Conservation (phyloP, 108 stramenopile genomes). For the Fistulifera pelliculosa region DNA sequence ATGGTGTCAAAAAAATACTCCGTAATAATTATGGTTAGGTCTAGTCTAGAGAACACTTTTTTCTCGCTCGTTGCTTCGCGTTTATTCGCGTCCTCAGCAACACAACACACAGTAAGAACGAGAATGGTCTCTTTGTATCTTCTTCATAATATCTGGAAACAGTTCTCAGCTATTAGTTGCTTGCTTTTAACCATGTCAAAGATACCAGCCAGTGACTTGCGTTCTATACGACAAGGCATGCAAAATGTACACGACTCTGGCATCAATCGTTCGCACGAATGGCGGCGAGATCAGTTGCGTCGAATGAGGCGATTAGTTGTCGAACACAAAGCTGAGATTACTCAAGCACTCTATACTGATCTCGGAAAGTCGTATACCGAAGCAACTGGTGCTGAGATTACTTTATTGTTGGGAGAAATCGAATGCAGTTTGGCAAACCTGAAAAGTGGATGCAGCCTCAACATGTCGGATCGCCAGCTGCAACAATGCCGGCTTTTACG, state of each 20-base stretch:
- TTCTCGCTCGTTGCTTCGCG: too few relatives aligned
- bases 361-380: slow-evolving; percentile 30
- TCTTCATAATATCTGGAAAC: too few relatives aligned
- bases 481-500: slow-evolving; percentile 15
- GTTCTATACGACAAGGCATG: slow-evolving; percentile 10
- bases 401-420: slow-evolving; percentile 19
- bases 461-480: slow-evolving; percentile 15
- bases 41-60: too few relatives aligned
- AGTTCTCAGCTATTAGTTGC: too few relatives aligned
- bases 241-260: slow-evolving; percentile 23
- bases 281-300: slow-evolving; percentile 28
- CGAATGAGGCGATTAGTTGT: slow-evolving; percentile 9
- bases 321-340: slow-evolving; percentile 19
- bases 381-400: slow-evolving; percentile 19
- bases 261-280: slow-evolving; percentile 29
- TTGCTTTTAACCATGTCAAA: too few relatives aligned
- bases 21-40: too few relatives aligned
- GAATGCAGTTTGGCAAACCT: slow-evolving; percentile 17
- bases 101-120: too few relatives aligned
- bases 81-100: too few relatives aligned
- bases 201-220: too few relatives aligned
- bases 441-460: slow-evolving; percentile 25
- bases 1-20: too few relatives aligned
- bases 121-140: too few relatives aligned
- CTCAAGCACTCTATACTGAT: slow-evolving; percentile 22